phyloP scores from a whole-genome alignment of 2,329 filamentous ascomycete genomes.

The Fusarium nisikadoi region DNA sequence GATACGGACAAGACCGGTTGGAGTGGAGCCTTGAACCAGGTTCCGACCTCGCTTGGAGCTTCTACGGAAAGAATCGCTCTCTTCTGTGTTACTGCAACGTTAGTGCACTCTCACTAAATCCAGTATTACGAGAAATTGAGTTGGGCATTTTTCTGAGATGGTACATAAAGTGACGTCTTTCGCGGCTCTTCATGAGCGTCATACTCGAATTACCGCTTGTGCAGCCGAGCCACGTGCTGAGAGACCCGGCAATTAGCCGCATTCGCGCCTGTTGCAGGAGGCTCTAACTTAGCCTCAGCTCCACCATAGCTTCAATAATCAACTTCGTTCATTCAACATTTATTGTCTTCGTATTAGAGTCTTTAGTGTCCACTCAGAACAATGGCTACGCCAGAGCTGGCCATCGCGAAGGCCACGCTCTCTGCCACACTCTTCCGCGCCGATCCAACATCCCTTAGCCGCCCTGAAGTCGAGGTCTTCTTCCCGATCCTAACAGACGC shows the following conservation, averaged over 20 bases:
- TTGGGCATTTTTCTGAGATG: neutral
- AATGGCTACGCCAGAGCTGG: constrained; percentile 77
- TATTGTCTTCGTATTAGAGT: neutral
- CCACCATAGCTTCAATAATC: constrained; percentile 27
- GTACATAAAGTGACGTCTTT: constrained; percentile 8
- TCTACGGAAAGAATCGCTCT: constrained; percentile 35
- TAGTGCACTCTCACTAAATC: neutral
- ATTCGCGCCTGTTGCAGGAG: neutral
- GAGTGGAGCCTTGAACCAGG: constrained; percentile 37
- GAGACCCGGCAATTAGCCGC: constrained; percentile 31
- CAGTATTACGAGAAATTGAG: neutral
- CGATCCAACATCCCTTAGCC: constrained; percentile 75
- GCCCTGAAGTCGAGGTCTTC: constrained; percentile 76
- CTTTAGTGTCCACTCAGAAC: neutral
- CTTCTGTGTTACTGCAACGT: neutral
- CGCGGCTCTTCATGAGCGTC: neutral
- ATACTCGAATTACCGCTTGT: neutral
- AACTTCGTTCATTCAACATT: constrained; percentile 14
- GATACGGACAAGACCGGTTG: constrained; percentile 30
- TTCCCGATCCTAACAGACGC: constrained; percentile 72
- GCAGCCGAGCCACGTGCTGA: constrained; percentile 21
- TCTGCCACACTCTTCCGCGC: constrained; percentile 77
- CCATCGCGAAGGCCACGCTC: constrained; percentile 83
- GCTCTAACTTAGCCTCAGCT: constrained; percentile 1
- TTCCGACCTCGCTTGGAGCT: constrained; percentile 34